Percentiles rank a stretch among this genome's conserved stretches.
These are phyloP conservation scores for Powellomyces hirtus DNA, from an alignment of 192 early-diverging fungal genomes.

Conservation along the genomic window DNA sequence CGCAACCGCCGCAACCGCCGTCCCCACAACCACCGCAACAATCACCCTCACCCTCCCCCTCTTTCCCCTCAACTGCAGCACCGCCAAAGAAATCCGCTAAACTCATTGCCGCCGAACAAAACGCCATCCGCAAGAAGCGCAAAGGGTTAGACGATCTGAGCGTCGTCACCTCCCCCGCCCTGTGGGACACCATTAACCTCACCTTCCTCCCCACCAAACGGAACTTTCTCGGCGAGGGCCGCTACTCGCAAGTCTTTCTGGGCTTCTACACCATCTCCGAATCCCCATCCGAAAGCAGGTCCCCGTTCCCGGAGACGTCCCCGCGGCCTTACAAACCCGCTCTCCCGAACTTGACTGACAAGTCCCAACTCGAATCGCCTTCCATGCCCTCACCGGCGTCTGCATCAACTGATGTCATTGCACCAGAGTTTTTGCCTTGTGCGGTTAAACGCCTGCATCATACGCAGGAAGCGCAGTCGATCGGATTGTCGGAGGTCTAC, in stretches of 20 bases:
- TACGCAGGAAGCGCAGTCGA: constrained; percentile 33
- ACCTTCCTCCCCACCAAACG: constrained; percentile 47
- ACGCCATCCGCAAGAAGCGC: not conserved
- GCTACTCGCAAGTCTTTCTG: constrained; percentile 44
- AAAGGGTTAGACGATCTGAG: not conserved
- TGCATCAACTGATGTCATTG: too few species aligned
- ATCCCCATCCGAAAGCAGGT: not conserved
- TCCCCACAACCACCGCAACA: not conserved
- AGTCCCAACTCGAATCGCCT: not conserved
- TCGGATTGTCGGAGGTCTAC: constrained; percentile 37
- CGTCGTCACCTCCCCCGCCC: constrained; percentile 17
- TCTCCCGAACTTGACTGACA: not conserved
- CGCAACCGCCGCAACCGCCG: too few species aligned
- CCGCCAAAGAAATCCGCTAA: constrained; percentile 4
- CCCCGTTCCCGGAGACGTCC: not conserved
- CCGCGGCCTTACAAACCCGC: not conserved
- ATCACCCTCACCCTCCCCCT: not conserved
- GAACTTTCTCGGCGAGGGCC: constrained; percentile 54
- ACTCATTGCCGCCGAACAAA: constrained; percentile 1
- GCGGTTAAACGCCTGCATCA: constrained; percentile 54
- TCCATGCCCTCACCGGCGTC: not conserved
- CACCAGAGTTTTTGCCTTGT: constrained; percentile 35
- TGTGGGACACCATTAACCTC: constrained; percentile 36
- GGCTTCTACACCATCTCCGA: constrained; percentile 32
- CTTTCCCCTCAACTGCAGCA: not conserved